Base-by-base conservation (phyloP, 331 rosid species). In the Malus hybrid region DNA sequence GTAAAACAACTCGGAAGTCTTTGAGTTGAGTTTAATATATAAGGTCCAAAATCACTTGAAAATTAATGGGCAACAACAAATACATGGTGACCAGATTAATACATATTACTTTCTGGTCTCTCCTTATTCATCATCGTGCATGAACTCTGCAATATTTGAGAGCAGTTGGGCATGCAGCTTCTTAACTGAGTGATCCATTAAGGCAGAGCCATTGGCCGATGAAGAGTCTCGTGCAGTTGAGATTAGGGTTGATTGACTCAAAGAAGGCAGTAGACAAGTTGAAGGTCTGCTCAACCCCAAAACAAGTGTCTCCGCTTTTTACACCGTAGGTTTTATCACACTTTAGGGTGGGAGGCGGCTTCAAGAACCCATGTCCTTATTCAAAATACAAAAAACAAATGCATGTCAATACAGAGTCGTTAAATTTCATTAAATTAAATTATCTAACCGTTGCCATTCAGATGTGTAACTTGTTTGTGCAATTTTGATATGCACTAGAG, bases 151-250 rank as follows among this genome's bases (percentile, higher is more conserved):
- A 20, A 42, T 42, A 10, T 42, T 42, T 10, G 29, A 4, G 5
- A 4, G 63, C 29, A 10, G 64, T 16, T 15, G 58, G 58, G 58
- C 22, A 10, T 24, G n/a, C 66, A 28, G 66, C 20, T 58, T 22
- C 1, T 77, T 42, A 82, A 52, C 6, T 4, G 39, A 68, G 2
- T 12, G 66, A 57, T n/a, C 79, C 89, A 63, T 58, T 8, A 81
- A 63, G 26, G 11, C 89, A 85, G 63, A 82, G 58, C 86, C 89
- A 85, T 63, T 85, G 84, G 60, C 84, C 71, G 2, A 79, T 29
- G 39, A 82, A 85, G 80, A 82, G 78, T 6, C 28, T 26, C 20
- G 76, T 29, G 82, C 84, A 79, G 33, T 85, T 79, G 78, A 85
- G 75, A 42, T 82, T 79, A 10, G 88, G 86, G 73, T 81, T 85